Evolutionary conservation across 2,329 filamentous ascomycete species (phyloP).

Genomic region (Rhinocladiella similis): DNA sequence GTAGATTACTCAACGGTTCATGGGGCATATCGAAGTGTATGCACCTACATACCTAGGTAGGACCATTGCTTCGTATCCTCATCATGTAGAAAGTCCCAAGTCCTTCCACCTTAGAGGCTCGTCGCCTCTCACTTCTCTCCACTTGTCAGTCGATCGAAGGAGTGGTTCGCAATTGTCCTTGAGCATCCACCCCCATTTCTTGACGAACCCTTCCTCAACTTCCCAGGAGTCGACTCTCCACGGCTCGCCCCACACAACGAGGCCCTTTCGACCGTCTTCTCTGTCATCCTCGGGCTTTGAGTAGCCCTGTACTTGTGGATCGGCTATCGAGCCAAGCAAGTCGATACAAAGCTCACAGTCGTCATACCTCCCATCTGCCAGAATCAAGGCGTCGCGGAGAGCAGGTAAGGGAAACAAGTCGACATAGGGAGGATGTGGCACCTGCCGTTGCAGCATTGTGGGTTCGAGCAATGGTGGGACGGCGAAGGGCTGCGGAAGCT

Average conservation of each 20-base stretch:
- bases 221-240: conserved; percentile 36
- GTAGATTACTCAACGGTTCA: too few relatives aligned
- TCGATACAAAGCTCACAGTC: conserved; percentile 31
- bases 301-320: not conserved
- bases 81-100: not conserved
- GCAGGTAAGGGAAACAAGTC: conserved; percentile 32
- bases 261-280: conserved; percentile 17
- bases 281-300: not conserved
- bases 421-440: conserved; percentile 34
- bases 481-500: not conserved
- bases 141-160: conserved; percentile 32
- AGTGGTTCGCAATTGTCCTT: conserved; percentile 30
- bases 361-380: conserved; percentile 21
- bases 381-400: conserved; percentile 31
- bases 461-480: conserved; percentile 27
- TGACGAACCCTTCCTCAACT: conserved; percentile 31
- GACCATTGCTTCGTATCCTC: too few relatives aligned
- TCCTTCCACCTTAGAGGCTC: conserved; percentile 4
- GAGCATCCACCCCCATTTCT: conserved; percentile 32
- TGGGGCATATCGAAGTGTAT: too few relatives aligned
- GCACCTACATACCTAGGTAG: too few relatives aligned
- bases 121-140: conserved; percentile 30
- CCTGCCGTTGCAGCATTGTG: conserved; percentile 25
- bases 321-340: conserved; percentile 20
- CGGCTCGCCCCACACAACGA: conserved; percentile 34